Evolutionary conservation across 768 basidiomycete species (phyloP), one percentile per base, ranked within the genome.

Genomic region (Mycena epipterygia): DNA sequence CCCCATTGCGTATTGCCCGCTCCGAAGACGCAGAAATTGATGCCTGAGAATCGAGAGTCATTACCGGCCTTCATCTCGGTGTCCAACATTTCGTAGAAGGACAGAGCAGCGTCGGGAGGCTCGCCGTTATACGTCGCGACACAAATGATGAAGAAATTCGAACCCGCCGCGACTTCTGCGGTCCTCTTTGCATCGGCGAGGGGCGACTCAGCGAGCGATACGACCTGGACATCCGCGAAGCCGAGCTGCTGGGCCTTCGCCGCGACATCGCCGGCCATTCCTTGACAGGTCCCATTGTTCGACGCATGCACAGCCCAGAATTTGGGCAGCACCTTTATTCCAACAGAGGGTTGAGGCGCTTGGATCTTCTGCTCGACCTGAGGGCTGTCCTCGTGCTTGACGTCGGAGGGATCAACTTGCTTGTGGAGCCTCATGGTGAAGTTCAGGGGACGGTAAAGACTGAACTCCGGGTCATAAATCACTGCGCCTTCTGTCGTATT

Each of bases 101-200:
- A 16, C 33, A 72, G 56, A 11, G 71, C 71, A 0, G 67, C 37
- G n/a, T 65, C 67, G 9, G 71, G 71, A 3, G 71, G 71, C 52
- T 72, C 71, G 56, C 71, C 71, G 25, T 72, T 72, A 35, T 72
- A 72, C 32, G 71, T 72, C 35, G 71, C 55, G n/a, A 72, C 71
- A 33, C 44, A 72, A 27, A 72, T 44, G 7, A 72, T 4, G 42
- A 72, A 72, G 23, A 72, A 67, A 41, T 72, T 72, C 13, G 67
- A 39, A 6, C 62, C 71, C 13, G 49, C 62, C 2, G 37, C 67
- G 17, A 61, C 62, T 3, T 64, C 63, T 1, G 33, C 49, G 0
- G 71, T 72, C 51, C 37, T 59, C 13, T 37, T 32, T 8, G 56
- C 11, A 49, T 65, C 52, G 9, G 71, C 67, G 17, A 72, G 63